These are phyloP conservation scores for Fusarium buxicola DNA, from an alignment of 2,329 filamentous ascomycete genomes.

Conservation along the genomic window DNA sequence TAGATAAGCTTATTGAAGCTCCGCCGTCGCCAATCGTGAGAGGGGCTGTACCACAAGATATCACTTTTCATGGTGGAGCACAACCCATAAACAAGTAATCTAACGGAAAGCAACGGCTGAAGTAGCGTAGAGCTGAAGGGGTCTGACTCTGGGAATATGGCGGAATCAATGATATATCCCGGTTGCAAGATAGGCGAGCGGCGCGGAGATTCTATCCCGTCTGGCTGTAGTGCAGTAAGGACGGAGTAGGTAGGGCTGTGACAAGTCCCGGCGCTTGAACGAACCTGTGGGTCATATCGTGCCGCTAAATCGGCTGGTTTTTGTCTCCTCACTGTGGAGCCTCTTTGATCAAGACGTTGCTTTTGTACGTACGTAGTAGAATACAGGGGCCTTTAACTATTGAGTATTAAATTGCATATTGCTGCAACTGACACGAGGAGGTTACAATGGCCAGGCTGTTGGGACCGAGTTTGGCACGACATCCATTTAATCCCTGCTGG, in stretches of 20 bases:
- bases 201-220: constrained; percentile 9
- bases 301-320: background rate
- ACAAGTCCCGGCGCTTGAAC: background rate
- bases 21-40: constrained; percentile 1
- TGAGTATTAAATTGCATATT: background rate
- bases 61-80: constrained; percentile 14
- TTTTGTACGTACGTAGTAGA: no score
- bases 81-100: constrained; percentile 10
- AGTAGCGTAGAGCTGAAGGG: background rate
- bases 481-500: constrained; percentile 15
- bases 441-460: constrained; percentile 4
- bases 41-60: background rate
- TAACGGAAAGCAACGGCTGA: constrained; percentile 21
- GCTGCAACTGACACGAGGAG: background rate
- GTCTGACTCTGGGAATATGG: background rate
- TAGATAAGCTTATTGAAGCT: constrained; percentile 9
- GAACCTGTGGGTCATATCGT: constrained; percentile 7
- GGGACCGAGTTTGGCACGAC: constrained; percentile 9
- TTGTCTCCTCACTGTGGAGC: background rate
- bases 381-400: constrained; percentile 4
- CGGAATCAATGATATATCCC: constrained; percentile 16
- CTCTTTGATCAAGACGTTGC: background rate
- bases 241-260: no score
- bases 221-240: background rate
- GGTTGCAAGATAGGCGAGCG: constrained; percentile 35